Conservation (phyloP, 1,284 basidiomycete genomes). For the Anthracocystis walkeri region DNA sequence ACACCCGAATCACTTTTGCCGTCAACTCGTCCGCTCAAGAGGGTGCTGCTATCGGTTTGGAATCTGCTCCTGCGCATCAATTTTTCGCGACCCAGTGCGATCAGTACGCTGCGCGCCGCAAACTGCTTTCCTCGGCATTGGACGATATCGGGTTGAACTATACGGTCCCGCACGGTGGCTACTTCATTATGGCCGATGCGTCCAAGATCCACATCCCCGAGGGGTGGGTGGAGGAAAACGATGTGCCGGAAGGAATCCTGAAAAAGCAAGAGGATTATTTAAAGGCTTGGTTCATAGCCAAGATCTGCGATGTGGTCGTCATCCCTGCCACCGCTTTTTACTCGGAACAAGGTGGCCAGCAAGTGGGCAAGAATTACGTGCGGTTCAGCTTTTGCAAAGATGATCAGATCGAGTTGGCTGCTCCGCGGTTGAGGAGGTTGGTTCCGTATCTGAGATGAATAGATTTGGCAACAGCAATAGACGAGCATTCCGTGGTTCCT, state of each 20-base stretch:
- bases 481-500: background rate
- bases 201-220: conserved; percentile 83
- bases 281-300: conserved; percentile 72
- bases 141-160: conserved; percentile 88
- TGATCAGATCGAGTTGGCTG: conserved; percentile 60
- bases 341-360: conserved; percentile 42
- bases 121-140: conserved; percentile 80
- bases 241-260: conserved; percentile 80
- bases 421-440: conserved; percentile 51
- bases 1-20: conserved; percentile 94
- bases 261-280: conserved; percentile 89
- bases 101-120: conserved; percentile 85
- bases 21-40: conserved; percentile 88
- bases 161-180: conserved; percentile 61
- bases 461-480: too few relatives aligned
- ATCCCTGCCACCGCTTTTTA: conserved; percentile 68
- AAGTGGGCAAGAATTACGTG: conserved; percentile 58
- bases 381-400: conserved; percentile 68
- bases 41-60: conserved; percentile 74
- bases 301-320: conserved; percentile 63
- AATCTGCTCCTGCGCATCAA: conserved; percentile 76
- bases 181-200: conserved; percentile 77
- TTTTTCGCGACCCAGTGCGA: conserved; percentile 84
- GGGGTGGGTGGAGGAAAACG: conserved; percentile 83
- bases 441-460: conserved; percentile 25